A percentile compares a stretch with the other conserved stretches of the same genome.
These are phyloP conservation scores for Plectosphaerella cucumerina DNA, from an alignment of 2,329 filamentous ascomycete species.

Conservation along the genomic window DNA sequence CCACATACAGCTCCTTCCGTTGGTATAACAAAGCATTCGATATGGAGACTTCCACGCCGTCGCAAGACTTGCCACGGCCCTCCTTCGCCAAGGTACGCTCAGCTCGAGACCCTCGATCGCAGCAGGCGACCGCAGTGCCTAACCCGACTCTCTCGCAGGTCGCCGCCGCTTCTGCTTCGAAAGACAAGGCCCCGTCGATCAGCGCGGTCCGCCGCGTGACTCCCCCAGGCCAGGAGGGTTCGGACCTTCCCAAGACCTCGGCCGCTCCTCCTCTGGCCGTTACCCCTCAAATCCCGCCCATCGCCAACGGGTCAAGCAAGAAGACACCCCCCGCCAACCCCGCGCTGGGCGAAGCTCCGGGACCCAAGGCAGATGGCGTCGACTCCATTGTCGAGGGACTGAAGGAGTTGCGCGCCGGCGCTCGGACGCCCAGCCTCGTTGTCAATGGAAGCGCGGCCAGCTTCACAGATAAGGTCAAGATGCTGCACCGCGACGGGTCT, in stretches of 20 bases:
- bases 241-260: slow-evolving; percentile 1
- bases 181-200: slow-evolving; percentile 25
- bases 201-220: slow-evolving; percentile 21
- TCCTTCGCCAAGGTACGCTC: slow-evolving; percentile 72
- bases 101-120: background rate
- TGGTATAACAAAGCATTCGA: no score
- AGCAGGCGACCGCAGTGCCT: slow-evolving; percentile 7
- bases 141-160: slow-evolving; percentile 12
- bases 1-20: slow-evolving; percentile 7
- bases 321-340: background rate
- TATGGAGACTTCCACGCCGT: slow-evolving; percentile 45
- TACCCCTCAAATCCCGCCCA: background rate
- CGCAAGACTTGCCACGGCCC: slow-evolving; percentile 49
- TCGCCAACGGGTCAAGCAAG: background rate
- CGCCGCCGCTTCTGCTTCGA: slow-evolving; percentile 46
- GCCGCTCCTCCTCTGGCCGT: background rate
- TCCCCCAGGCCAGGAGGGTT: slow-evolving; percentile 10
- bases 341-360: slow-evolving; percentile 1
- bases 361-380: slow-evolving; percentile 2
- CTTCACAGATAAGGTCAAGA: slow-evolving; percentile 29
- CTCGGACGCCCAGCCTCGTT: slow-evolving; percentile 36
- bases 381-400: slow-evolving; percentile 20
- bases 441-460: slow-evolving; percentile 45
- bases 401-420: slow-evolving; percentile 22
- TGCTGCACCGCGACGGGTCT: slow-evolving; percentile 38